Evolutionary conservation across 176 grass and related monocot genomes (phyloP).

Genomic region (Tillandsia leiboldiana): DNA sequence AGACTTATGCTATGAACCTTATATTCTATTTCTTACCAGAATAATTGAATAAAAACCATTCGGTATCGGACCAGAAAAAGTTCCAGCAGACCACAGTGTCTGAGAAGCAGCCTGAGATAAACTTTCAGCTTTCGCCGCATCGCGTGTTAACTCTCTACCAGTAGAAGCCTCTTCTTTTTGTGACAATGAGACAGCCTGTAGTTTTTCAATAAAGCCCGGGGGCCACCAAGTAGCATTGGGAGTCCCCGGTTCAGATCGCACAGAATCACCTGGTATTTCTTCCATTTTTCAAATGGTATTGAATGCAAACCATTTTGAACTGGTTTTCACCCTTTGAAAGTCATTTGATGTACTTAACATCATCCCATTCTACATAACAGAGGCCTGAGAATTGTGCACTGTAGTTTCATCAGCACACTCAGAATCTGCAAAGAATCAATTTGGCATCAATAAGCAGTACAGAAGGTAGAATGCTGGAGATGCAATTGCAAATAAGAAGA

Average conservation of each 20-base stretch:
- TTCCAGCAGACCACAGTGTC: constrained; percentile 79
- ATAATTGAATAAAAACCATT: constrained; percentile 99
- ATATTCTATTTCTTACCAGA: constrained; percentile 47
- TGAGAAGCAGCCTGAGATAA: constrained; percentile 72
- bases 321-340: constrained; percentile 5
- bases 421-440: not conserved
- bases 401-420: not conserved
- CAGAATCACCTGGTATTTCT: constrained; percentile 47
- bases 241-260: constrained; percentile 46
- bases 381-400: not conserved
- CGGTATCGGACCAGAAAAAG: constrained; percentile 70
- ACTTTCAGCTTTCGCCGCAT: constrained; percentile 20
- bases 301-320: constrained; percentile 9
- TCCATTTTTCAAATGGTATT: constrained; percentile 51
- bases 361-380: not conserved
- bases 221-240: constrained; percentile 71
- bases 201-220: constrained; percentile 58
- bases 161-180: constrained; percentile 42
- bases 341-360: not conserved
- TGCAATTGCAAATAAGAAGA: too few relatives aligned
- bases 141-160: constrained; percentile 32
- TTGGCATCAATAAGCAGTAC: not conserved
- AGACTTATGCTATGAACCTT: not conserved
- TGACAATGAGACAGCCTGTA: constrained; percentile 71
- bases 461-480: not conserved